Base-by-base conservation (phyloP, 768 basidiomycete genomes). In the Coprinopsis sp. region DNA sequence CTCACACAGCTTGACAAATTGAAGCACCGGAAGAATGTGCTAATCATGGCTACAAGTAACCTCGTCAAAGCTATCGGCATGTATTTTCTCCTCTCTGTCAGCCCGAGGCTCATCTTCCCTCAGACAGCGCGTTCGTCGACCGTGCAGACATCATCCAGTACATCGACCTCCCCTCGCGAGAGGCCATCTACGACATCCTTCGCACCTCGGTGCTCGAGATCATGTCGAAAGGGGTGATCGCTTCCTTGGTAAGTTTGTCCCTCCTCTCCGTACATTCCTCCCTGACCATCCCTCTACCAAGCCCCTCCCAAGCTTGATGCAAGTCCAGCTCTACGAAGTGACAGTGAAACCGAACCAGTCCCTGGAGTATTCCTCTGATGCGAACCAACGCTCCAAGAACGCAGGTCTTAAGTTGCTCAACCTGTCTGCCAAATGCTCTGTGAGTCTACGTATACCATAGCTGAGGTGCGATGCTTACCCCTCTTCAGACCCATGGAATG, bases 101-200 rank as follows among this genome's bases (percentile, higher is more conserved):
- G 45, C 10, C 18, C 21, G 28, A 10, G 6, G 5, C 41, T 27
- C 43, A 31, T 31, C 5, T 34, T 31, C 19, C 36, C n/a, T 8
- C 40, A 97, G 95, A 99, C 57, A 82, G 81, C 40, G 96, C 95
- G 3, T 98, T 97, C 61, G 82, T 97, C 38, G 96, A 98, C 60
- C 85, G 96, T 31, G 96, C 95, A 7, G 96, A 99, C 58, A 92
- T 98, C 39, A 81, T 96, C 16, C 94, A 95, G 71, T 96, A 91
- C 57, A 77, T 97, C 16, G 94, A 93, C 53, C 74, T 92, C 6
- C 96, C 96, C 1, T 84, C 93, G 4, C 78, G 84, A 13, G 87
- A 93, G 52, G 96, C 93, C 1, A 79, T 97, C 37, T 98, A 96
- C 66, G 88, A 92, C 63, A 97, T 99, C 53, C 68, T 98, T 23